Base-by-base conservation (phyloP, 345 rosid species). In the Xanthoceras sorbifolium region DNA sequence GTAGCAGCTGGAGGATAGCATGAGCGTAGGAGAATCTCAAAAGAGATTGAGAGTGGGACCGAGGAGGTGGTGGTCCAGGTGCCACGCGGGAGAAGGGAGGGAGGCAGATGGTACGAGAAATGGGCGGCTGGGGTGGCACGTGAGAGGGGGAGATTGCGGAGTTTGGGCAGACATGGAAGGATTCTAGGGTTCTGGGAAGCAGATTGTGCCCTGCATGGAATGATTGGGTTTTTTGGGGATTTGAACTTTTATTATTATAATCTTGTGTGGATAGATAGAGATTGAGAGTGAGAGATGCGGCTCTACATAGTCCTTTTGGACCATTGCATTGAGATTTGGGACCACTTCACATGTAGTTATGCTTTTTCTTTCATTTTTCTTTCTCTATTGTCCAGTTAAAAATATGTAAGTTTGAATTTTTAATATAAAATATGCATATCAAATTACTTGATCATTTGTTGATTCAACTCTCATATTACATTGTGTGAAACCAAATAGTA, bases 81-180 rank as follows among this genome's bases (percentile, higher is more conserved):
- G 82, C 61, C 82, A 82, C 79, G 84, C 80, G 85, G 79, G 42
- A 34, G 38, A 34, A 1, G 38, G 4, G 38, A n/a, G n/a, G 38
- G 38, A 34, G 5, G 5, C 38, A 34, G 38, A 34, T n/a, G n/a
- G n/a, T n/a, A 38, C 9, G 15, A 42, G 14, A 42, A 10, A 69
- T n/a, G 74, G 64, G 29, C 36, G 55, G 40, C 59, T 44, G 80
- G 82, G 86, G 81, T 67, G 87, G 79, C 88, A 85, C 90, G 87
- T 80, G 86, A 61, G 81, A 79, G 70, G 77, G 59, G 79, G 60
- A 34, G 32, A 57, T 83, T 87, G 89, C 97, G 85, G 82, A 80
- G 90, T 83, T 75, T 83, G 82, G 92, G 82, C 91, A 87, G 89
- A 92, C 97, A 90, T 26, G 78, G 86, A 81, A 82, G 89, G 89